Base-by-base conservation (phyloP, 2,329 filamentous ascomycete genomes). In the Aspergillus sp. region DNA sequence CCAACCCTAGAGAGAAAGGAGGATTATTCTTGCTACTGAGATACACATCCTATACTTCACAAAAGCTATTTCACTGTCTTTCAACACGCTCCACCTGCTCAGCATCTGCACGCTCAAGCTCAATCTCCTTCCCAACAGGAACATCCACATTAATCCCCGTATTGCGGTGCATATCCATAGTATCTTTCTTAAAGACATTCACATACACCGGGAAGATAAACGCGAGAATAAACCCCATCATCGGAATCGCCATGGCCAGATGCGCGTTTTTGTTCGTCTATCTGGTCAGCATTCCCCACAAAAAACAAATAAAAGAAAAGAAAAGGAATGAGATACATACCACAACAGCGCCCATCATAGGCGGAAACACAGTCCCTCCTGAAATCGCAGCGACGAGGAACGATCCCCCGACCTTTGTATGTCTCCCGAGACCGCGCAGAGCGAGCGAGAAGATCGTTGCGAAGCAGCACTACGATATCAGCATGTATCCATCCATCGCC, bases 381-480 rank as follows among this genome's bases (percentile, higher is more conserved):
- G 11, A n/a, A 37, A 54, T 54, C 7, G 41, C 52, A 6, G 52
- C 41, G 2, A 47, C 27, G 15, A 47, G 41, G 19, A 54, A 47
- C 4, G 17, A 37, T 6, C 52, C 41, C 1, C 56, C 56, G 17
- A 39, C 39, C 33, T 55, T 51, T 15, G 56, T 58, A 43, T 58
- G 56, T 1, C 47, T 39, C 2, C 56, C 46, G 3, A 55, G 33
- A 12, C 27, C 52, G 4, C 52, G 39, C 6, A 55, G 12, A 5
- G 44, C 39, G 2, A 58, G 39, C 3, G 39, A 51, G 27, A 55
- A 58, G 39, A 58, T 58, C 6, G 52, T 58, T 19, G 56, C 56
- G 23, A 58, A 58, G 31, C 51, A 58, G 40, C 41, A 54, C 44
- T 27, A 17, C n/a, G 27, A 7, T 41, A n/a, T 46, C 12, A 47